Percentiles rank a stretch among this genome's conserved stretches.
Conservation (phyloP, 2,329 filamentous ascomycete species). For the Penicillium sp. region DNA sequence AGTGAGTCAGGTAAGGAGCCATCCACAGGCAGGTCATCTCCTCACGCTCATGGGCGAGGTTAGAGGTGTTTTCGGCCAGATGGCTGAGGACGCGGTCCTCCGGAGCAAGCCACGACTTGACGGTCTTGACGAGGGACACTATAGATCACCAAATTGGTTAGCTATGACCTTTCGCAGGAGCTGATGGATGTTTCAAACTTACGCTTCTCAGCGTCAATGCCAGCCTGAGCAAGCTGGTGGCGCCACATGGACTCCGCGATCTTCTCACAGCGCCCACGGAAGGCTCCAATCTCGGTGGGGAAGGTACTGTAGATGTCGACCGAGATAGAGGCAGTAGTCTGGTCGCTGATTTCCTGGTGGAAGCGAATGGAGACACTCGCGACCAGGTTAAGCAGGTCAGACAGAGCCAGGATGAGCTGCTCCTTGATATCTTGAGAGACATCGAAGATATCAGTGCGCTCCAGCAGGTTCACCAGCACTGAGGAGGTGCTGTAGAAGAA, state of each 20-base stretch:
- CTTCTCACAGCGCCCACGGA: constrained; percentile 39
- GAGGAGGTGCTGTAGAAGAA: constrained; percentile 56
- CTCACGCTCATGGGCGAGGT: constrained; percentile 47
- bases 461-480: constrained; percentile 48
- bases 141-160: neutral
- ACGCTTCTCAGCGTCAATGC: constrained; percentile 37
- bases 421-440: constrained; percentile 54
- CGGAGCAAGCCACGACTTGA: constrained; percentile 48
- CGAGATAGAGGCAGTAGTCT: constrained; percentile 29
- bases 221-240: constrained; percentile 40
- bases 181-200: no score
- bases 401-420: constrained; percentile 47
- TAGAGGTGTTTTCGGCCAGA: constrained; percentile 49
- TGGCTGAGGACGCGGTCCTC: constrained; percentile 52
- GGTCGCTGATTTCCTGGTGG: constrained; percentile 33
- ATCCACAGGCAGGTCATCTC: constrained; percentile 62
- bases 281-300: constrained; percentile 39
- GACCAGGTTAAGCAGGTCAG: constrained; percentile 40
- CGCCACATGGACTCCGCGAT: constrained; percentile 47
- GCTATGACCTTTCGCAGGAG: no score
- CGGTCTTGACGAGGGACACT: constrained; percentile 36
- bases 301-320: constrained; percentile 47
- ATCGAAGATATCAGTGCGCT: constrained; percentile 53
- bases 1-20: constrained; percentile 53
- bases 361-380: constrained; percentile 42